Base-by-base conservation (phyloP, 805 yeast species). In the Ogataea naganishii region DNA sequence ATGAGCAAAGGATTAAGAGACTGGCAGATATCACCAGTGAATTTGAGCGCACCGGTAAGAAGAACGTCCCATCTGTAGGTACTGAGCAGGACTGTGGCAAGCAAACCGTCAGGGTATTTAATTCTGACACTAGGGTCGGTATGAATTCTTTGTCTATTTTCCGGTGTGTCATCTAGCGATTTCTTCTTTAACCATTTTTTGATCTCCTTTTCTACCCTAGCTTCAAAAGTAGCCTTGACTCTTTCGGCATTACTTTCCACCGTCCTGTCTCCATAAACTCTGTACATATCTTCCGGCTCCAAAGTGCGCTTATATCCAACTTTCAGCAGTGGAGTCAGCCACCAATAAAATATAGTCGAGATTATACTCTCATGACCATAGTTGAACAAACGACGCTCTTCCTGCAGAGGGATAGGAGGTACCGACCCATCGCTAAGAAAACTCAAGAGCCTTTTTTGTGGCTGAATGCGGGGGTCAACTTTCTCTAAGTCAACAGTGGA, bases 291-390 rank as follows among this genome's bases (percentile, higher is more conserved):
- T 28, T 69, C 68, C 2, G 81, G 75, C 31, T 70, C 73, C 28
- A 82, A 57, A 0, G 85, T 77, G 43, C 94, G 63, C 47, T 69
- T 72, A 50, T 82, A 82, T 7, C 94, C 92, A 6, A 69, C 67
- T 14, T 56, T 54, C 61, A 83, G 53, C 18, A 80, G 40, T 1
- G 89, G 89, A 13, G 55, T 31, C 22, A 80, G 59, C 92, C 94
- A 82, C 65, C 75, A 62, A 46, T 79, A 74, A 37, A 74, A 69
- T 0, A 62, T 27, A 39, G 55, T 55, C 10, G 65, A 61, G 8
- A 74, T 31, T 11, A 60, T 29, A 29, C 65, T 65, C 11, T 66
- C 58, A 9, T 45, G 39, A 18, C 42, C 35, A 30, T 49, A 56
- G 0, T 80, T 81, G 44, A 58, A 74, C 5, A 40, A 45, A 10